Percentiles rank a stretch among this genome's conserved stretches.
These are phyloP conservation scores for Nicotiana tabacum DNA, from an alignment of 257 asterid species.

Conservation along the genomic window DNA sequence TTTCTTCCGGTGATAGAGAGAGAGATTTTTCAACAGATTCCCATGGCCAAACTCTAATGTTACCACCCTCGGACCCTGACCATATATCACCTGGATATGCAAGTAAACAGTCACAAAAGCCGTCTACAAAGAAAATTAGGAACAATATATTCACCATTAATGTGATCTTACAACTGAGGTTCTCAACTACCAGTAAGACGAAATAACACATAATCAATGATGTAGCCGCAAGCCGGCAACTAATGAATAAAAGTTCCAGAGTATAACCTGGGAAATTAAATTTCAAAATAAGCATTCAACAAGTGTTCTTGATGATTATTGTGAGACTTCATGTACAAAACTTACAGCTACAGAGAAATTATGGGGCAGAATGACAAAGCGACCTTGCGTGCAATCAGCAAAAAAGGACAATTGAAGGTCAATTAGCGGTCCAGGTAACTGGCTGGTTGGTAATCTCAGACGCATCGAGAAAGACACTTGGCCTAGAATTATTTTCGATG, in stretches of 20 bases:
- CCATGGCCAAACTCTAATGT: conserved; percentile 84
- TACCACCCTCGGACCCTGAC: conserved; percentile 85
- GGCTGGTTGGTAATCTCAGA: conserved; percentile 3
- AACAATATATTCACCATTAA: not conserved
- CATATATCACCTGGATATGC: conserved; percentile 71
- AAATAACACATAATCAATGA: not conserved
- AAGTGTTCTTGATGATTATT: not conserved
- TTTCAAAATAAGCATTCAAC: not conserved
- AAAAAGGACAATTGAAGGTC: not conserved
- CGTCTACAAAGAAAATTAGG: not conserved
- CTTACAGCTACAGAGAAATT: not conserved
- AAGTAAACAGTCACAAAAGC: not conserved
- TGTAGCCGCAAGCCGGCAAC: not conserved
- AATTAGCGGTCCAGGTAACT: not conserved
- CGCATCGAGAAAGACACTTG: not conserved
- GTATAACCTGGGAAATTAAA: not conserved
- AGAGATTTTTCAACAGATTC: conserved; percentile 80
- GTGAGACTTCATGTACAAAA: not conserved
- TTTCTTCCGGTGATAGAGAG: conserved; percentile 73
- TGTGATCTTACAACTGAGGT: not conserved
- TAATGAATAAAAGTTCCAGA: not conserved
- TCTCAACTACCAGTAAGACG: not conserved
- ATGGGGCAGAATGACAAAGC: not conserved
- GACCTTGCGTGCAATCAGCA: not conserved
- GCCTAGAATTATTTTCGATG: not conserved